Base-by-base conservation (phyloP, 106 monocot species). In the Gastrodia elata region DNA sequence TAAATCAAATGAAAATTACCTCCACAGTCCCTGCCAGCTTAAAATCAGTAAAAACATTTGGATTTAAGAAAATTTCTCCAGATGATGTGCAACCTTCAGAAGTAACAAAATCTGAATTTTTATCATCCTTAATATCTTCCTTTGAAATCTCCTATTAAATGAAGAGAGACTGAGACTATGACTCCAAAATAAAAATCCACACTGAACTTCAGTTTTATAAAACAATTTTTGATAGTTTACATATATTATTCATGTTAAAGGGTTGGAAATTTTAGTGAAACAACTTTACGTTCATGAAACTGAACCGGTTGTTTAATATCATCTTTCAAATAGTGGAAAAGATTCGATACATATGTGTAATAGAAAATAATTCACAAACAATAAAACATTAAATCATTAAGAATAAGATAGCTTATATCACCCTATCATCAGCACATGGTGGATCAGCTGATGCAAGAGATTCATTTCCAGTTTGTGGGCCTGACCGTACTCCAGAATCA, bases 11-110 rank as follows among this genome's bases (percentile, higher is more conserved):
- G 36, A 14, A 41, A 38, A 38, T 78, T 72, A 88, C 98, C 93
- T 93, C 93, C 80, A 80, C 56, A 56, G 65, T 83, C 33, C 83
- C 98, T 39, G 83, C 84, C 52, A 98, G 71, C 75, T 91, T 93
- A 76, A 93, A 98, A 69, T 98, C 98, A 1, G 93, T 98, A 58
- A 91, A 93, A 40, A 88, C 98, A 87, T 98, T 98, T 36, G 98
- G 93, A 79, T 98, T 98, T 56, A 98, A 76, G 59, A 87, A 76
- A 42, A 93, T 82, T 64, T 91, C 87, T 43, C 79, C 68, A 38
- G 8, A 43, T 52, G 74, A 48, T 8, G 38, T 35, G 38, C 15
- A n/a, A 28, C 44, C 68, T 71, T 61, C 81, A 79, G 30, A 55
- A 70, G 73, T 6, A 77, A 39, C 18, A 22, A 72, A 64, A 71